phyloP scores from a whole-genome alignment of 2,329 filamentous ascomycete genomes.

The Fusarium continuum region DNA sequence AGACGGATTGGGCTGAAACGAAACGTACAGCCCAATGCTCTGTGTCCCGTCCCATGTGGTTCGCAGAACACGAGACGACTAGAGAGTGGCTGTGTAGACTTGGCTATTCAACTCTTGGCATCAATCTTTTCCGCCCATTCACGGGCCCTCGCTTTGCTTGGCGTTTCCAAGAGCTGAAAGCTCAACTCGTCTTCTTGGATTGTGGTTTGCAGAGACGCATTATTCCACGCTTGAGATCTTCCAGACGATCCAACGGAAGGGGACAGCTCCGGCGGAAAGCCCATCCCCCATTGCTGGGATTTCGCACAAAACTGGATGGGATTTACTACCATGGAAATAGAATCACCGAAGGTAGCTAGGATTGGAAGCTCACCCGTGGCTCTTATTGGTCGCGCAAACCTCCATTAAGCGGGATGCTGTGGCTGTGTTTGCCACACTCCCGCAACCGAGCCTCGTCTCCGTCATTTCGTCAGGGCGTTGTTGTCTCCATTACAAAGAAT shows the following conservation, averaged over 20 bases:
- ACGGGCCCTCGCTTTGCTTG: constrained; percentile 20
- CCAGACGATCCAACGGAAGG: constrained; percentile 8
- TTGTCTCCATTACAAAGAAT: constrained; percentile 1
- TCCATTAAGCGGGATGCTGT: constrained; percentile 15
- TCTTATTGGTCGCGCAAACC: constrained; percentile 15
- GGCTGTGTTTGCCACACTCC: constrained; percentile 42
- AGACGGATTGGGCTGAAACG: constrained; percentile 16
- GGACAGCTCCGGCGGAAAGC: constrained; percentile 12
- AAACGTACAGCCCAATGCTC: constrained; percentile 11
- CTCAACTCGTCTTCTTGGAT: neutral
- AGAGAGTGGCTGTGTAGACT: constrained; percentile 36
- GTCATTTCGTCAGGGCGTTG: constrained; percentile 24
- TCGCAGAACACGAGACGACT: constrained; percentile 31
- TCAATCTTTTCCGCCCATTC: constrained; percentile 3
- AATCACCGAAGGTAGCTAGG: constrained; percentile 11
- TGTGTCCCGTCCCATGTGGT: constrained; percentile 22
- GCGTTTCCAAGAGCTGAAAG: constrained; percentile 11
- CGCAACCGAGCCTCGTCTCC: constrained; percentile 28
- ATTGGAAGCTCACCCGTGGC: neutral
- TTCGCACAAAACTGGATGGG: constrained; percentile 9
- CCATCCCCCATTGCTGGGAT: constrained; percentile 13
- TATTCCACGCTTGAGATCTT: constrained; percentile 15
- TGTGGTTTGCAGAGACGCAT: constrained; percentile 18
- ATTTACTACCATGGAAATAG: constrained; percentile 25
- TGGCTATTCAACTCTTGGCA: constrained; percentile 18